phyloP scores from a whole-genome alignment of 2,329 filamentous ascomycete genomes.

The Fusarium globosum region DNA sequence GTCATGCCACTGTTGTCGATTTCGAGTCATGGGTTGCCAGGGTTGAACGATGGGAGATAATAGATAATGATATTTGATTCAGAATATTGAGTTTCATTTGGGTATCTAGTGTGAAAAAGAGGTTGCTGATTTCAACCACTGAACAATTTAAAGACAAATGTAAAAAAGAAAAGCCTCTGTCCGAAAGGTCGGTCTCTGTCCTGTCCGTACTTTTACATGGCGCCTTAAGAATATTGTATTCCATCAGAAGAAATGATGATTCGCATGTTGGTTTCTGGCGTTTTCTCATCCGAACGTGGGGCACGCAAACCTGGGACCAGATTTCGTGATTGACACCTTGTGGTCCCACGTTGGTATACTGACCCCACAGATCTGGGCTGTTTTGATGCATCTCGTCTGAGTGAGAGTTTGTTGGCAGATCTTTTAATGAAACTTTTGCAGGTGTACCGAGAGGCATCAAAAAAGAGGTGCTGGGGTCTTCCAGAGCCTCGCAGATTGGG shows the following conservation, averaged over 20 bases:
- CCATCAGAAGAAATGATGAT: conserved; percentile 3
- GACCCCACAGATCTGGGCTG: conserved; percentile 30
- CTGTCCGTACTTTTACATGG: background rate
- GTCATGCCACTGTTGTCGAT: conserved; percentile 38
- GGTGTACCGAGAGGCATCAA: background rate
- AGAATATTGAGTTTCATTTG: conserved; percentile 26
- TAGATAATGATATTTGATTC: background rate
- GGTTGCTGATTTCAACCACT: conserved; percentile 13
- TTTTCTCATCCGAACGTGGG: background rate
- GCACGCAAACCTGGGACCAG: conserved; percentile 23
- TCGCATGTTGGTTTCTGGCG: background rate
- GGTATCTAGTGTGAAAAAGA: conserved; percentile 30
- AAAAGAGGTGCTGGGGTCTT: background rate
- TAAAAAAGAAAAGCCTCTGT: background rate
- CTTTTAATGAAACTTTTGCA: background rate
- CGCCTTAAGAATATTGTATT: background rate
- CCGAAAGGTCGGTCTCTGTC: background rate
- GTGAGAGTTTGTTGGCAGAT: background rate
- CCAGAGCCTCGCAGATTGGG: background rate
- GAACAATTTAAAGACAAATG: conserved; percentile 7
- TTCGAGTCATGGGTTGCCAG: conserved; percentile 22
- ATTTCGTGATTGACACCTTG: conserved; percentile 38
- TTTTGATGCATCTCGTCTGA: conserved; percentile 24
- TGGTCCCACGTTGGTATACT: background rate
- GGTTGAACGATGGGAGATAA: background rate